Evolutionary conservation across 371 early-diverging fungal species (phyloP).

Genomic region (Parasitella parasitica): DNA sequence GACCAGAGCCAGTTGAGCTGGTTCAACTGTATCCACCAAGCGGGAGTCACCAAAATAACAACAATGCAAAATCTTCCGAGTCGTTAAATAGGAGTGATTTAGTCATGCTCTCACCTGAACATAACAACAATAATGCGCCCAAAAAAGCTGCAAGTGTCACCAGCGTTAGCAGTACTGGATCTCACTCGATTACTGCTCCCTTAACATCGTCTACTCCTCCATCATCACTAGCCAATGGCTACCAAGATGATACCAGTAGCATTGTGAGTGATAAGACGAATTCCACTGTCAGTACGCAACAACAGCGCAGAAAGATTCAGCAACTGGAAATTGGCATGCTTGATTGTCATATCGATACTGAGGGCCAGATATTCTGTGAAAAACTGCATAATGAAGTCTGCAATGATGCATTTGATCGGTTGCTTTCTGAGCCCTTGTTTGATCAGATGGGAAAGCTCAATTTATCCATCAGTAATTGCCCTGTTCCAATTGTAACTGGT

Average conservation of each 20-base stretch:
- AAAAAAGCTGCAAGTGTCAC: neutral
- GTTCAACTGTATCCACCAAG: conserved; percentile 23
- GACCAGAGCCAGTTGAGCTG: conserved; percentile 16
- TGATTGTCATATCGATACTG: conserved; percentile 26
- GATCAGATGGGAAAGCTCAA: conserved; percentile 36
- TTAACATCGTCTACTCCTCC: neutral
- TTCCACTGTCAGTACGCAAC: conserved; percentile 3
- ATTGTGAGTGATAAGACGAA: neutral
- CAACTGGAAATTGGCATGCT: conserved; percentile 16
- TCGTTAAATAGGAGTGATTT: neutral
- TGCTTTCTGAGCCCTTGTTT: conserved; percentile 47
- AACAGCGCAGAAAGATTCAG: conserved; percentile 7
- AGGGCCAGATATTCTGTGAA: conserved; percentile 28
- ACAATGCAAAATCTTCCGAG: neutral
- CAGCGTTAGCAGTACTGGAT: conserved; percentile 4
- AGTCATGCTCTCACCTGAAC: neutral
- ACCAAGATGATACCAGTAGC: conserved; percentile 3
- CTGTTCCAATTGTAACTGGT: conserved; percentile 10
- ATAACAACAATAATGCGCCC: neutral
- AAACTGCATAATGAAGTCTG: conserved; percentile 27
- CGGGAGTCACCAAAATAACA: neutral
- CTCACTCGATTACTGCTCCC: neutral
- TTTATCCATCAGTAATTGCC: conserved; percentile 4
- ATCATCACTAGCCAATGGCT: neutral
- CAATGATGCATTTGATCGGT: conserved; percentile 25